Conservation (phyloP, 1,284 basidiomycete genomes). For the Tylopilus sp. region DNA sequence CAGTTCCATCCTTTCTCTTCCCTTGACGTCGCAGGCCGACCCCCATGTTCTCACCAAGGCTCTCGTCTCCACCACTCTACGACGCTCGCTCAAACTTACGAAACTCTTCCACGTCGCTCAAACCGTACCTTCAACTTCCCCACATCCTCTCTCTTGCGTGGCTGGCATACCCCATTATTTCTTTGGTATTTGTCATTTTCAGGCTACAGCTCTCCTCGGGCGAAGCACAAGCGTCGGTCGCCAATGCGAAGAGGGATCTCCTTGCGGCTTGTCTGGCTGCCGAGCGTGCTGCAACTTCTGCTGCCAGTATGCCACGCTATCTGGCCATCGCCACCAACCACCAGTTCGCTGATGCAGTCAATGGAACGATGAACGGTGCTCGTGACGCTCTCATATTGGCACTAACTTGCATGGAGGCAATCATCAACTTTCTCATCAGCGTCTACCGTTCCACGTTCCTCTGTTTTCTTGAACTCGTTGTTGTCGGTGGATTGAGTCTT, state of each 20-base stretch:
- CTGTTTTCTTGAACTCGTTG: conserved; percentile 88
- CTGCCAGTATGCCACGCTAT: conserved; percentile 84
- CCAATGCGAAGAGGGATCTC: conserved; percentile 67
- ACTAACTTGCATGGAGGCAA: conserved; percentile 77
- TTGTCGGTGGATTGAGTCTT: conserved; percentile 77
- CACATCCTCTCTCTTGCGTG: conserved; percentile 82
- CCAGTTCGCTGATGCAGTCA: conserved; percentile 73
- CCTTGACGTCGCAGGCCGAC: conserved; percentile 49
- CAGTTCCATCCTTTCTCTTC: conserved; percentile 20
- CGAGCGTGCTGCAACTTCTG: conserved; percentile 75
- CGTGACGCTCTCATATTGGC: conserved; percentile 69
- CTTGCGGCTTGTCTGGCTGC: conserved; percentile 79
- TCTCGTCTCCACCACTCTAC: conserved; percentile 46
- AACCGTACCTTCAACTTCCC: conserved; percentile 78
- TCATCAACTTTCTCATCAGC: conserved; percentile 90
- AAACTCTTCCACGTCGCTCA: conserved; percentile 50
- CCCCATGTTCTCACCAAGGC: conserved; percentile 37
- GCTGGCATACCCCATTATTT: conserved; percentile 81
- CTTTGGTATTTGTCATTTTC: conserved; percentile 83
- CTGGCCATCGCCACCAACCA: conserved; percentile 82
- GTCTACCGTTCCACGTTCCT: conserved; percentile 88
- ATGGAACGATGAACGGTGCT: conserved; percentile 74
- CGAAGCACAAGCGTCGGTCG: conserved; percentile 64
- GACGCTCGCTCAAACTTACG: conserved; percentile 41
- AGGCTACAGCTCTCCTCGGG: conserved; percentile 71